Evolutionary conservation across 2,329 filamentous ascomycete species (phyloP).

Genomic region (Colletotrichum sp.): DNA sequence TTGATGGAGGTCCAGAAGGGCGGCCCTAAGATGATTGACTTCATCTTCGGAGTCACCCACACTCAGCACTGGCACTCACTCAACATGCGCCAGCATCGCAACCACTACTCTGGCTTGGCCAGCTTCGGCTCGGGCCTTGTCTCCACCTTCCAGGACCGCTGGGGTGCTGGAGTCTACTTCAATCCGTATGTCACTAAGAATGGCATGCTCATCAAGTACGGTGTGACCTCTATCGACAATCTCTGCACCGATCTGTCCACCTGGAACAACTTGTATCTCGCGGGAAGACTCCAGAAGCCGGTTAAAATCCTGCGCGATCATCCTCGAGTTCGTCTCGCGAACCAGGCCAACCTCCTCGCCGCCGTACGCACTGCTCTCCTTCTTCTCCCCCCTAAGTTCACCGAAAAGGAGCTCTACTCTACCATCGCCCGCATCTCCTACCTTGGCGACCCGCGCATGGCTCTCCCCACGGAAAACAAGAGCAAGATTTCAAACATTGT

Average conservation of each 20-base stretch:
- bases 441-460: constrained; percentile 95
- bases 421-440: constrained; percentile 94
- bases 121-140: constrained; percentile 85
- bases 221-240: constrained; percentile 92
- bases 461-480: constrained; percentile 86
- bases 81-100: constrained; percentile 84
- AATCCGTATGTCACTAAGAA: constrained; percentile 96
- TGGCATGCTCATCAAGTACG: constrained; percentile 96
- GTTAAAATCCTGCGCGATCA: constrained; percentile 98
- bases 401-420: constrained; percentile 85
- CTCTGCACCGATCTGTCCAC: constrained; percentile 84
- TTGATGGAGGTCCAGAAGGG: constrained; percentile 86
- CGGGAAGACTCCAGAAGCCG: constrained; percentile 93
- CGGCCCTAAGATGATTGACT: constrained; percentile 95
- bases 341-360: constrained; percentile 93
- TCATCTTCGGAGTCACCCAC: constrained; percentile 94
- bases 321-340: constrained; percentile 87
- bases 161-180: constrained; percentile 96
- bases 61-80: constrained; percentile 97
- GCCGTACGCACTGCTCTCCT: constrained; percentile 89
- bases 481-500: constrained; percentile 96
- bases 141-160: constrained; percentile 82
- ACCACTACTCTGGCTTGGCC: constrained; percentile 90
- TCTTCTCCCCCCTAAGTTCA: constrained; percentile 83
- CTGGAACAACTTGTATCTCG: constrained; percentile 96